Evolutionary conservation across 805 yeast genomes (phyloP), one percentile per base, ranked within the genome.

Genomic region (Ogataea salicorniae): DNA sequence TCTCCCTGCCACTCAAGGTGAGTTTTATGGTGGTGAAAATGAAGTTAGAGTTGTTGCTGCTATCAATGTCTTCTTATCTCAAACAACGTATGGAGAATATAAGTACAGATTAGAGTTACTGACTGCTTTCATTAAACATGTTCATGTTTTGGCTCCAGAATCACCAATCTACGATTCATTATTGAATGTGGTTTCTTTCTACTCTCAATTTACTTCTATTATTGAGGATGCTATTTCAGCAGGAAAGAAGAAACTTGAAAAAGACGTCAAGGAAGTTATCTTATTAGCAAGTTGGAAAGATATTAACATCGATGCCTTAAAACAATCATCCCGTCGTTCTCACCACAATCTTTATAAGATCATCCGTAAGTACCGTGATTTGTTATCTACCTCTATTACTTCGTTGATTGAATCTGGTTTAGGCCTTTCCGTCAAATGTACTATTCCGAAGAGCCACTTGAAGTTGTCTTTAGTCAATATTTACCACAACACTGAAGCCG

Each of bases 251-350:
- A 64, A 67, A 3, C 68, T 92, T 34, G 88, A 83, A 49, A 92
- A 91, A 60, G 89, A 89, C 43, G 78, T 94, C 11, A 75, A 81
- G 34, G 99, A 94, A 48, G 83, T 90, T 4, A 89, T 94, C 39
- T 68, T 88, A 40, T 72, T 94, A 15, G 97, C 99, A 1, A 87
- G 96, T 59, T 95, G 98, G 98, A 90, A 91, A 57, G 99, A 94
- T 68, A 91, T 90, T 13, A 95, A 94, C 59, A 80, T 90, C 39
- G 95, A 87, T 60, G 96, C 99, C 0, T 74, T 94, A 58, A 90
- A 88, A 56, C 97, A 91, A 66, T 88, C 97, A 66, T 94, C 99
- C 6, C 81, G 89, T 53, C 79, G 85, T 42, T 90, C 97, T 0
- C 99, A 95, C 61, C 80, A 81, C 53, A 80, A 75, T 56, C 79